phyloP scores from a whole-genome alignment of 495 filamentous ascomycete species.

The Aspergillus haitiensis region DNA sequence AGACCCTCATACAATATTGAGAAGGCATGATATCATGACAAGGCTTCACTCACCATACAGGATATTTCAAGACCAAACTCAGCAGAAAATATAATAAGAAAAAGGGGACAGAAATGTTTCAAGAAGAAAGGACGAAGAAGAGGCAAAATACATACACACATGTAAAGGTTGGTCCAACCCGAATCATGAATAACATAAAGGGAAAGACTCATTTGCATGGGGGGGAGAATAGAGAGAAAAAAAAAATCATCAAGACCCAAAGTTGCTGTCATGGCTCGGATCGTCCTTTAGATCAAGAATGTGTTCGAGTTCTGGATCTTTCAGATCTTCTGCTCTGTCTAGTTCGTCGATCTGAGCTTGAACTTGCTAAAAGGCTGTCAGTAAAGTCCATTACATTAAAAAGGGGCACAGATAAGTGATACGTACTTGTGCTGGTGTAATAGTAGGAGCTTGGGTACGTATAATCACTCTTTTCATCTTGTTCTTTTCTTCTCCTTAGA shows the following conservation, averaged over 20 bases:
- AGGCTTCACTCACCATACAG: slow-evolving; percentile 37
- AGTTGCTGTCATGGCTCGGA: background rate
- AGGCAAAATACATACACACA: slow-evolving; percentile 35
- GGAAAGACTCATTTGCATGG: background rate
- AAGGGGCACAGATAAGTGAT: background rate
- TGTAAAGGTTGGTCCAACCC: background rate
- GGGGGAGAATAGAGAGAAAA: slow-evolving; percentile 7
- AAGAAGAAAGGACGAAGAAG: slow-evolving; percentile 14
- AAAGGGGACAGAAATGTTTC: slow-evolving; percentile 15
- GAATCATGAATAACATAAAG: too few relatives aligned
- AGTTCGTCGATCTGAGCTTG: slow-evolving; percentile 52
- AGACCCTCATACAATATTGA: slow-evolving; percentile 18
- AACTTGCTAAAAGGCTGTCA: slow-evolving; percentile 42
- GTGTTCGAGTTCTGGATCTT: slow-evolving; percentile 39
- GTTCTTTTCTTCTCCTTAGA: slow-evolving; percentile 60
- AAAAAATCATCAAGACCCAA: slow-evolving; percentile 20
- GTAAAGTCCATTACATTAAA: background rate
- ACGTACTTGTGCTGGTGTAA: slow-evolving; percentile 49
- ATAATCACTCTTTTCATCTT: slow-evolving; percentile 47
- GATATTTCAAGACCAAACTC: slow-evolving; percentile 14
- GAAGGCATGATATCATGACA: slow-evolving; percentile 25
- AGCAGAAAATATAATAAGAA: background rate
- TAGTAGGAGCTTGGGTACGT: slow-evolving; percentile 49
- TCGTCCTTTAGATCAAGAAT: slow-evolving; percentile 31
- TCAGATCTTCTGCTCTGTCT: slow-evolving; percentile 47